A percentile compares a stretch with the other conserved stretches of the same genome.
Conservation (phyloP, 192 early-diverging fungal species). For the Coemansia sp. region DNA sequence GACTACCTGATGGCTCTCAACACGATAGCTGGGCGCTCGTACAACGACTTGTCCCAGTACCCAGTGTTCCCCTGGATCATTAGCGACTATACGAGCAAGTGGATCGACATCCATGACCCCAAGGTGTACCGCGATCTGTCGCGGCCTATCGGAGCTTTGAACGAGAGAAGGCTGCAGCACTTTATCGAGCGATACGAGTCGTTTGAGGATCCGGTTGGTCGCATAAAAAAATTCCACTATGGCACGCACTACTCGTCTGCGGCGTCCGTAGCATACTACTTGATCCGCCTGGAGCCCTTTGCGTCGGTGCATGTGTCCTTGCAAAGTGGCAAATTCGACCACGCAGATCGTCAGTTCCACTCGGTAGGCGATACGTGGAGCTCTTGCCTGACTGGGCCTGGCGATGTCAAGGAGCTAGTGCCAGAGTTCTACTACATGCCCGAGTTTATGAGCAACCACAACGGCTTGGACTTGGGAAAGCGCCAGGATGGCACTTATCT, state of each 20-base stretch:
- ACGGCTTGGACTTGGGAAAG: slow-evolving; percentile 62
- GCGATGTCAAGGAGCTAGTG: slow-evolving; percentile 91
- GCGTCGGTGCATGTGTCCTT: slow-evolving; percentile 58
- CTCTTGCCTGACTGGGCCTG: slow-evolving; percentile 73
- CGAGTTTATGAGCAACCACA: slow-evolving; percentile 84
- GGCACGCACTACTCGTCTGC: slow-evolving; percentile 98
- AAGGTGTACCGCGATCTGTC: slow-evolving; percentile 85
- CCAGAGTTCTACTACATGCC: slow-evolving; percentile 97
- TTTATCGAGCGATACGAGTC: slow-evolving; percentile 61
- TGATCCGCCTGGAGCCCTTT: slow-evolving; percentile 92
- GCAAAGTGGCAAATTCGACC: slow-evolving; percentile 81
- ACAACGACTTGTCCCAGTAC: slow-evolving; percentile 93
- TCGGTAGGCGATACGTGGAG: slow-evolving; percentile 77
- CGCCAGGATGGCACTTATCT: slow-evolving; percentile 66
- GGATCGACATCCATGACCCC: slow-evolving; percentile 80
- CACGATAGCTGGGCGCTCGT: slow-evolving; percentile 82
- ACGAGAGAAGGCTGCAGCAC: slow-evolving; percentile 50
- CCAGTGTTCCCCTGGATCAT: slow-evolving; percentile 97
- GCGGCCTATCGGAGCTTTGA: slow-evolving; percentile 89
- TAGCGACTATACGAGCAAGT: slow-evolving; percentile 74
- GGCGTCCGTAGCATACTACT: slow-evolving; percentile 85
- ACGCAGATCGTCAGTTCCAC: slow-evolving; percentile 81
- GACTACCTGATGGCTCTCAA: slow-evolving; percentile 96
- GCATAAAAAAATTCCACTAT: slow-evolving; percentile 78
- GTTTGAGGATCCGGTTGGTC: slow-evolving; percentile 66